These are phyloP conservation scores for Cymbopogon flexuosus DNA, from an alignment of 202 grass and related monocot genomes.

Conservation along the genomic window DNA sequence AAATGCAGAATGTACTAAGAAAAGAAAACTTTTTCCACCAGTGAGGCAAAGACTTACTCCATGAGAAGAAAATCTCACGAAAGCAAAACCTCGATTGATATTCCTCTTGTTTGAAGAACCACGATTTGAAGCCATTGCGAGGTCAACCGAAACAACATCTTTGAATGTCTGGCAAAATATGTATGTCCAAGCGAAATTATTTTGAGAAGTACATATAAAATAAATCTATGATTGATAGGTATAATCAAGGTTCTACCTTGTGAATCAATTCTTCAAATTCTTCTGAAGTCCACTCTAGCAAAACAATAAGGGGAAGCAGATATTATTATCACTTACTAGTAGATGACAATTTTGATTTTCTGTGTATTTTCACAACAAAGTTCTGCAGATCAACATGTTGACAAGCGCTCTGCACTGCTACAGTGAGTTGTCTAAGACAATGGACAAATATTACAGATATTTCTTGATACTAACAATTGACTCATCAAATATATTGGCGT, in stretches of 20 bases:
- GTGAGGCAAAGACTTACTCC: slow-evolving; percentile 47
- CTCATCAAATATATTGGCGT: background rate
- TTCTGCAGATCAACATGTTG: slow-evolving; percentile 12
- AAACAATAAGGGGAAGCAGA: slow-evolving; percentile 7
- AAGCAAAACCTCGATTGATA: slow-evolving; percentile 74
- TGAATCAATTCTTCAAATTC: slow-evolving; percentile 71
- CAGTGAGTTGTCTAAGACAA: background rate
- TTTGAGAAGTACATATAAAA: background rate
- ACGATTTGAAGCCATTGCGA: slow-evolving; percentile 50
- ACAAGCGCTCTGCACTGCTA: background rate
- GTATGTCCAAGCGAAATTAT: background rate
- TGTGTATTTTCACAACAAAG: slow-evolving; percentile 3
- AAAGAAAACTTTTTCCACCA: background rate
- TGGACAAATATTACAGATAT: background rate
- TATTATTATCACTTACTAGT: background rate
- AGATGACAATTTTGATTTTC: slow-evolving; percentile 1
- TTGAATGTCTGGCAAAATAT: slow-evolving; percentile 48
- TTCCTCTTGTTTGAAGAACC: slow-evolving; percentile 49
- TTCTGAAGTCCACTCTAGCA: slow-evolving; percentile 63
- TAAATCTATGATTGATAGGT: slow-evolving; percentile 11
- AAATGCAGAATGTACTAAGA: background rate
- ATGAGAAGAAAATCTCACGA: slow-evolving; percentile 77
- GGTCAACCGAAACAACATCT: slow-evolving; percentile 78
- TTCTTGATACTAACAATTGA: background rate
- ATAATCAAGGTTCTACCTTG: slow-evolving; percentile 45